Base-by-base conservation (phyloP, 2,329 filamentous ascomycete genomes). In the Talaromyces sp. region DNA sequence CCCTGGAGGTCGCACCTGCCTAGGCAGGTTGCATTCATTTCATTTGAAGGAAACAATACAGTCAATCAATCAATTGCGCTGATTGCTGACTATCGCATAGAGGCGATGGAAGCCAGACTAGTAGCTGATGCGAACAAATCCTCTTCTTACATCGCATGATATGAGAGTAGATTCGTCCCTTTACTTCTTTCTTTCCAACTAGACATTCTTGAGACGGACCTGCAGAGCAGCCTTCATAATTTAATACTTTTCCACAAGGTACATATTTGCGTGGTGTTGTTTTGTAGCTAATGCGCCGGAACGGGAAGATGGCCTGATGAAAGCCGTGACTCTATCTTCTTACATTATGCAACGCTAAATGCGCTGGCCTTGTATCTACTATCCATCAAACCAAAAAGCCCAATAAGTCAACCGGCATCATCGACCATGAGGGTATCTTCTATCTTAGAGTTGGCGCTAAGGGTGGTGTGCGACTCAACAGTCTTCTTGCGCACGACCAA, bases 221-320 rank as follows among this genome's bases (percentile, higher is more conserved):
- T 48, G 28, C 45, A 33, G n/a, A 35, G 28, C 8, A 28, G n/a
- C 17, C n/a, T 9, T 19, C 10, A 48, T 35, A 8, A 13, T 9
- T 11, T n/a, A 46, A 46, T 19, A n/a, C n/a, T 2, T 13, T 35
- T 33, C 33, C 17, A 28, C 28, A 48, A 48, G n/a, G 45, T 35
- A 48, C 45, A 15, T 33, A 10, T 21, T 48, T 11, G n/a, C n/a
- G n/a, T n/a, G n/a, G n/a, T n/a, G 25, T 35, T 17, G 39, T 22
- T 13, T 43, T 22, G 39, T 25, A 43, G 8, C 28, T 15, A 21
- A 43, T 54, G 53, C 53, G 53, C 53, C 53, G 53, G 53, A n/a
- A 19, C 25, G 52, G 36, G 25, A 35, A 43, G 51, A 3, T 15
- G 19, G 19, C 36, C 25, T 40, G 50, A 25, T 52, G 9, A 17